Percentiles rank a stretch among this genome's conserved stretches.
phyloP scores from a whole-genome alignment of 345 rosid genomes.

The Boechera divaricarpa region DNA sequence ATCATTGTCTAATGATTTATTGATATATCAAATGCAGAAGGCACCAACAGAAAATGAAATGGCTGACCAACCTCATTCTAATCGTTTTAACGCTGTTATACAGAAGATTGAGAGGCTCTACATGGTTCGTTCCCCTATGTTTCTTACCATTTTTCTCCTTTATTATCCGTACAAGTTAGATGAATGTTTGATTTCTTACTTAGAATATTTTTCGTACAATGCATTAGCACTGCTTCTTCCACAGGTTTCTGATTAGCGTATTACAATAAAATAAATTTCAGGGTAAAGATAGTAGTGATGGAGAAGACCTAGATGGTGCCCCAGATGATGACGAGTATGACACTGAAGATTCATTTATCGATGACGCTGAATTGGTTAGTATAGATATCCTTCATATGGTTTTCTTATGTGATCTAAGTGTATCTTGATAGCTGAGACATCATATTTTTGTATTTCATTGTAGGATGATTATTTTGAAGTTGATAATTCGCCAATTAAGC shows the following conservation, averaged over 20 bases:
- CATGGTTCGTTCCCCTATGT: constrained; percentile 56
- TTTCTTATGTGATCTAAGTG: neutral
- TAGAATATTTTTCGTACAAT: constrained; percentile 10
- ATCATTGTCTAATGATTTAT: neutral
- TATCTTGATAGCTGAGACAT: constrained; percentile 21
- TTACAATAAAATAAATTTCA: constrained; percentile 41
- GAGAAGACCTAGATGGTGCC: constrained; percentile 77
- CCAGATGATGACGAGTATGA: constrained; percentile 97
- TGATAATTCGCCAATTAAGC: constrained; percentile 86
- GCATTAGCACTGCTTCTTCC: neutral
- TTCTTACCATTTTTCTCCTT: neutral
- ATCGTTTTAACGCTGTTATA: constrained; percentile 87
- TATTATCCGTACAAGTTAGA: neutral
- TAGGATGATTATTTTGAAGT: constrained; percentile 99
- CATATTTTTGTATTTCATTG: constrained; percentile 34
- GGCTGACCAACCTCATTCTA: constrained; percentile 64
- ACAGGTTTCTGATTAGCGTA: neutral
- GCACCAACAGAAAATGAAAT: constrained; percentile 54
- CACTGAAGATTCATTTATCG: constrained; percentile 96
- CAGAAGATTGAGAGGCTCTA: constrained; percentile 97
- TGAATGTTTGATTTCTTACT: neutral
- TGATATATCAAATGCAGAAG: constrained; percentile 52
- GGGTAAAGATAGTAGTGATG: constrained; percentile 98
- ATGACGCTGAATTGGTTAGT: constrained; percentile 92
- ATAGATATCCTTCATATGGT: neutral